Evolutionary conservation across 345 rosid species (phyloP).

Genomic region (Kernera saxatilis): DNA sequence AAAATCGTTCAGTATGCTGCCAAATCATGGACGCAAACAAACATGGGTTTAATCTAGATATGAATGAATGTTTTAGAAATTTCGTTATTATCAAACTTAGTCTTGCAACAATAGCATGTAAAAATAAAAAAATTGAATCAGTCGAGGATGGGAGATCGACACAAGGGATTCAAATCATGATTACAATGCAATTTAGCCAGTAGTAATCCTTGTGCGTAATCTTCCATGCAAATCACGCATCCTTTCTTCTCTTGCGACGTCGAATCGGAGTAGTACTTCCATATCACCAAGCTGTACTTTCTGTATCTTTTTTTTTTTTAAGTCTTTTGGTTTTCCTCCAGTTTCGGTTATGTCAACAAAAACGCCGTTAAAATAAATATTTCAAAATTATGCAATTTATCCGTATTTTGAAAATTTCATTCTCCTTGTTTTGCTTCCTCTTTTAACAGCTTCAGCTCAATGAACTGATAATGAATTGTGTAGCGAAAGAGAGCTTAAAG

Average conservation of each 20-base stretch:
- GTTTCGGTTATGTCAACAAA: accelerated
- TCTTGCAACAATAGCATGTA: no score
- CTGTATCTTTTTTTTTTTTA: no score
- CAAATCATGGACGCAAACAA: no score
- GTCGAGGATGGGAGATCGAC: no score
- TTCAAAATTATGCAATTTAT: background rate
- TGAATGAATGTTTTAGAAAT: no score
- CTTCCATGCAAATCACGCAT: conserved; percentile 7
- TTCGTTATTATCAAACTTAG: no score
- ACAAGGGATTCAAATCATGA: background rate
- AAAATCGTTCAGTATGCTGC: no score
- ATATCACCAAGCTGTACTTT: no score
- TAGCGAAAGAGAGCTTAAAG: conserved; percentile 27
- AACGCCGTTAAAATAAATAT: background rate
- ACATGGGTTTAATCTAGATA: no score
- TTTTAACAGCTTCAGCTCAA: background rate
- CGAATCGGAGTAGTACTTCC: background rate
- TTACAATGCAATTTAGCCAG: background rate
- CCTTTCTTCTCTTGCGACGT: background rate
- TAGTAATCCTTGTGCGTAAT: background rate
- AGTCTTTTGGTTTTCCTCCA: no score
- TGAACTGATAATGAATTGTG: conserved; percentile 37
- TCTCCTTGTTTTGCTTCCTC: background rate
- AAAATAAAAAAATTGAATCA: no score
- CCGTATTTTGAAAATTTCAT: background rate